phyloP scores from a whole-genome alignment of 169 alveolate genomes.

The Amoebophrya sp. region DNA sequence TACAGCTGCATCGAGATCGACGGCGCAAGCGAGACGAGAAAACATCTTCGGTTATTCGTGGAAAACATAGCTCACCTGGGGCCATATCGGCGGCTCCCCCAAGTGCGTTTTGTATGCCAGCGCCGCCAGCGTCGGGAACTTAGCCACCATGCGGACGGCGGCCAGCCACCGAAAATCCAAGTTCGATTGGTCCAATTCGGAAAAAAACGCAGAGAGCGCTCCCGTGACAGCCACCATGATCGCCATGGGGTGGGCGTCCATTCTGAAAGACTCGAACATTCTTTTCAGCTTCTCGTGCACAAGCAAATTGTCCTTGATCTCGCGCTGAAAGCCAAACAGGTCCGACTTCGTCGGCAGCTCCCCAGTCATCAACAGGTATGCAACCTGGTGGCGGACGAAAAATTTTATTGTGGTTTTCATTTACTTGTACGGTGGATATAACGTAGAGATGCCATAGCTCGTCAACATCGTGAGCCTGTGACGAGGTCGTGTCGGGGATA shows the following conservation, averaged over 20 bases:
- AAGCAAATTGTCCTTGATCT: slow-evolving; percentile 47
- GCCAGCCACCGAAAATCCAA: slow-evolving; percentile 6
- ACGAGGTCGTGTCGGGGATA: too few relatives aligned
- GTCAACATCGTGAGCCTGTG: too few relatives aligned
- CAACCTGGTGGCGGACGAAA: slow-evolving; percentile 34
- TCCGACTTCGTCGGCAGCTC: slow-evolving; percentile 47
- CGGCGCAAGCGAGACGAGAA: too few relatives aligned
- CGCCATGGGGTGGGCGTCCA: slow-evolving; percentile 70
- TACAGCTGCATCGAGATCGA: too few relatives aligned
- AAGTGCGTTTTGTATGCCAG: slow-evolving; percentile 52
- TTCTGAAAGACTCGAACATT: slow-evolving; percentile 48
- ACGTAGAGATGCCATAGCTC: too few relatives aligned
- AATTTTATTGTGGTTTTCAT: too few relatives aligned
- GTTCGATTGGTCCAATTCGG: not conserved
- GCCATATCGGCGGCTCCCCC: slow-evolving; percentile 64
- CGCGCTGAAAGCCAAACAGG: slow-evolving; percentile 33
- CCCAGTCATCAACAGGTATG: slow-evolving; percentile 47
- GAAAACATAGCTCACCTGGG: slow-evolving; percentile 35
- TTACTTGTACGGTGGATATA: too few relatives aligned
- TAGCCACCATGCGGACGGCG: slow-evolving; percentile 54
- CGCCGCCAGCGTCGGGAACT: slow-evolving; percentile 69
- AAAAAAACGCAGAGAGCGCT: slow-evolving; percentile 53
- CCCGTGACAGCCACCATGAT: slow-evolving; percentile 59
- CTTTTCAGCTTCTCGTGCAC: slow-evolving; percentile 55
- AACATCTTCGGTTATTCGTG: too few relatives aligned